Evolutionary conservation across 2,329 filamentous ascomycete genomes (phyloP), one percentile per base, ranked within the genome.

Genomic region (Fusarium albosuccineum): DNA sequence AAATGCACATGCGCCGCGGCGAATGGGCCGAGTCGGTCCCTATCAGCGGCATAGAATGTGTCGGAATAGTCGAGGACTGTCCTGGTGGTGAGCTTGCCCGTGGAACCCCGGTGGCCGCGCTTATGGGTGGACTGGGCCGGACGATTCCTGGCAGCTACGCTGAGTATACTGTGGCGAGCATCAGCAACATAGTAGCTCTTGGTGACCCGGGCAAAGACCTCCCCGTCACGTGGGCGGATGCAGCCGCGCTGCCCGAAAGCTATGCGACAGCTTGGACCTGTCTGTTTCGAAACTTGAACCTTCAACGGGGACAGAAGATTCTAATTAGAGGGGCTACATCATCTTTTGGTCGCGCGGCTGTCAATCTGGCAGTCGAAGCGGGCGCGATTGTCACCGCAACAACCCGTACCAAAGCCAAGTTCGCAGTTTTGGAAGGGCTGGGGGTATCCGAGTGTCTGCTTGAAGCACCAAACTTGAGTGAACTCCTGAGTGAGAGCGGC

Each of bases 1-100:
- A 63, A n/a, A 56, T 63, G 51, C 60, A 63, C 36, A 63, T 63
- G 60, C 60, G 60, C 8, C 57, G 56, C 2, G 60, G 60, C n/a
- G 56, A 63, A 52, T 63, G 60, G 60, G 60, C 57, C 3, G 60
- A 60, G 14, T 63, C 56, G 3, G 56, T 60, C n/a, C 60, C 60
- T 8, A 63, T 63, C 13, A 63, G 56, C 16, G 60, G 60, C 3
- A 60, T 63, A 13, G 60, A 63, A 41, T 63, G 60, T 10, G 60
- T 63, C 9, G 60, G 60, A 7, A 56, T 45, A 5, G 34, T 48
- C 5, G 16, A 48, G 6, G 45, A 36, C 1, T 48, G 45, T 36
- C 45, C 45, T 3, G 45, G 60, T 6, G 50, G 40, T 9, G 60
- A 63, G 41, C 22, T 63, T 22, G 4, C 57, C 10, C 17, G 30